phyloP scores from a whole-genome alignment of 2,329 filamentous ascomycete genomes.

The Ciborinia camelliae region DNA sequence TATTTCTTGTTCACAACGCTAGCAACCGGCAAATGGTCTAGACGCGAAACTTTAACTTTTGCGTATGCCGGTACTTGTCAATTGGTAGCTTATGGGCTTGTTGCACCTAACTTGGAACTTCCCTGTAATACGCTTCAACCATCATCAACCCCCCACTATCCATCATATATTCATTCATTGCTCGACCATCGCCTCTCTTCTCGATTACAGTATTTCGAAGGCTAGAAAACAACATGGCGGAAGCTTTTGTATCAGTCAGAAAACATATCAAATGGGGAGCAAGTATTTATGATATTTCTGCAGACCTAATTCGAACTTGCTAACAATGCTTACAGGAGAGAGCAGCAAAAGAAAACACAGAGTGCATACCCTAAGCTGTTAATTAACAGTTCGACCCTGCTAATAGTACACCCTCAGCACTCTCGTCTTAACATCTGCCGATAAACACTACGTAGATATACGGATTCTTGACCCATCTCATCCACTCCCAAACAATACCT shows the following conservation, averaged over 20 bases:
- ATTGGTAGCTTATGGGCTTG: conserved; percentile 2
- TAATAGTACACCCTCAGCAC: conserved; percentile 27
- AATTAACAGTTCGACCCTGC: background rate
- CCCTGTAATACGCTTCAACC: conserved; percentile 2
- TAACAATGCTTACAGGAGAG: conserved; percentile 24
- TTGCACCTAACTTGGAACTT: conserved; percentile 1
- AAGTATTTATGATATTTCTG: conserved; percentile 16
- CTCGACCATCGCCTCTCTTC: background rate
- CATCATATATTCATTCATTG: too few relatives aligned
- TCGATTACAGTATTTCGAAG: background rate
- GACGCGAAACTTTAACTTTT: background rate
- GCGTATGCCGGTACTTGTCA: too few relatives aligned
- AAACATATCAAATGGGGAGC: conserved; percentile 34
- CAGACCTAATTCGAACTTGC: background rate
- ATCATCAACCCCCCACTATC: conserved; percentile 10
- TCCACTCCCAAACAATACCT: conserved; percentile 4
- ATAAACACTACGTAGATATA: conserved; percentile 35
- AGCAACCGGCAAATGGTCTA: conserved; percentile 45
- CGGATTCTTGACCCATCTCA: conserved; percentile 28
- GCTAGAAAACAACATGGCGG: background rate
- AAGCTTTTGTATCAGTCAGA: conserved; percentile 28
- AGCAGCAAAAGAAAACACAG: conserved; percentile 27
- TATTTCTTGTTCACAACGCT: conserved; percentile 48
- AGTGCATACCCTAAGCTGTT: conserved; percentile 20
- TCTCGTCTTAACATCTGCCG: conserved; percentile 36